Evolutionary conservation across 805 yeast genomes (phyloP), one percentile per base, ranked within the genome.

Genomic region (Wickerhamiella kurtzmanii): DNA sequence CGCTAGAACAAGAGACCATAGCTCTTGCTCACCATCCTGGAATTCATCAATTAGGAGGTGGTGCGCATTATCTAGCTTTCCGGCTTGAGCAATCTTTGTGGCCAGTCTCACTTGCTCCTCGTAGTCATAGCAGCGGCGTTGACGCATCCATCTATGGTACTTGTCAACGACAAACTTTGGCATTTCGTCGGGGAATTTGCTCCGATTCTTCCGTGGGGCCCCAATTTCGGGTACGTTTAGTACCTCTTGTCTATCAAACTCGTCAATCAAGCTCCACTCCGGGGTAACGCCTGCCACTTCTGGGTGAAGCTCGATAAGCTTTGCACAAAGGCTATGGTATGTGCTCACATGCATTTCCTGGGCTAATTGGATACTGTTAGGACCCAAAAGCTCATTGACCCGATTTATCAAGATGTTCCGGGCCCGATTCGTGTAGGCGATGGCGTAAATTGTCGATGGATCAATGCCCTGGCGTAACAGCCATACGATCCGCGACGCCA

Each of bases 381-480:
- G 28, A 22, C 43, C 42, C 13, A 47, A 20, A 1, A 42, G 41
- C 13, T 21, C 9, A 4, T 13, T 18, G 9, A 89, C 62, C 38
- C 96, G 68, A 22, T 75, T 79, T 11, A 68, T 64, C 82, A 89
- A 80, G 63, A 89, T 96, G 44, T 69, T 71, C 2, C 96, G 89
- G 0, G 98, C 96, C 56, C 82, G 84, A 56, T 84, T 85, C 8
- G 97, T 88, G 67, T 92, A 89, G 0, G 97, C 88, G 2, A 96
- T 84, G 16, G 88, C 94, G 1, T 89, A 74, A 17, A 89, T 73
- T 41, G 73, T 65, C 28, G 71, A 68, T 0, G 96, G 88, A 0
- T 68, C 66, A 0, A 81, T 62, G 2, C 70, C 63, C 37, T 70
- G 60, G 3, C 75, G 52, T 6, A 88, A 55, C 25, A 88, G 65